phyloP scores from a whole-genome alignment of 768 basidiomycete genomes.

The Cyathus striatus region DNA sequence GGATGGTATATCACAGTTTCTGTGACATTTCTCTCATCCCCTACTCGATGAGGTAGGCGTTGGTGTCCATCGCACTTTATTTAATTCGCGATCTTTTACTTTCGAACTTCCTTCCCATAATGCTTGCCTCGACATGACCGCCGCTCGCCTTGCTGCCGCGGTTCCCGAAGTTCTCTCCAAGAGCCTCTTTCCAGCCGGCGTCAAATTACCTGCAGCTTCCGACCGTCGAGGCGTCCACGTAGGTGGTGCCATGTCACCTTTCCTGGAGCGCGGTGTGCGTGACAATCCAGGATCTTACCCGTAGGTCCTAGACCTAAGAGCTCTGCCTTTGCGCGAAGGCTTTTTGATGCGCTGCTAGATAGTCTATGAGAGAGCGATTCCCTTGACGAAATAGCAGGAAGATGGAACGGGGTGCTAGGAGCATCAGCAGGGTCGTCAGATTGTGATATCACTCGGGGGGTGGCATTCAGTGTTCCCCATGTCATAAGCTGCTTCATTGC shows the following conservation, averaged over 20 bases:
- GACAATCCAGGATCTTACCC: conserved; percentile 32
- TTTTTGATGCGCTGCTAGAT: conserved; percentile 76
- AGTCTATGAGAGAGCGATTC: conserved; percentile 81
- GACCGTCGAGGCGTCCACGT: conserved; percentile 73
- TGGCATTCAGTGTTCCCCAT: conserved; percentile 90
- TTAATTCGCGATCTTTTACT: conserved; percentile 56
- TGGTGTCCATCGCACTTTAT: conserved; percentile 73
- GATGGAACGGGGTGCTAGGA: conserved; percentile 65
- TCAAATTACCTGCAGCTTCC: conserved; percentile 69
- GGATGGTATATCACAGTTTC: too few relatives aligned
- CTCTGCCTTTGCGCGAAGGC: conserved; percentile 72
- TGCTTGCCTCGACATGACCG: conserved; percentile 56
- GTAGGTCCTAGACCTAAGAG: conserved; percentile 38
- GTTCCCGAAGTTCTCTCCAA: conserved; percentile 68
- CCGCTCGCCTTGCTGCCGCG: conserved; percentile 56
- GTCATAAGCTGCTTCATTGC: conserved; percentile 95
- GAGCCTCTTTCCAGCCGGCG: conserved; percentile 79
- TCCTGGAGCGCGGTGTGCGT: conserved; percentile 31
- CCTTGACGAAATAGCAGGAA: conserved; percentile 71
- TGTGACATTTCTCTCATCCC: too few relatives aligned
- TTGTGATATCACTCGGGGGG: conserved; percentile 80
- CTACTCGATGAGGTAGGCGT: conserved; percentile 47
- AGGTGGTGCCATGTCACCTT: conserved; percentile 75
- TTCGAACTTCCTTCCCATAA: conserved; percentile 47
- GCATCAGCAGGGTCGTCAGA: conserved; percentile 47